Evolutionary conservation across 768 basidiomycete genomes (phyloP).

Genomic region (Suillus ampliporus): DNA sequence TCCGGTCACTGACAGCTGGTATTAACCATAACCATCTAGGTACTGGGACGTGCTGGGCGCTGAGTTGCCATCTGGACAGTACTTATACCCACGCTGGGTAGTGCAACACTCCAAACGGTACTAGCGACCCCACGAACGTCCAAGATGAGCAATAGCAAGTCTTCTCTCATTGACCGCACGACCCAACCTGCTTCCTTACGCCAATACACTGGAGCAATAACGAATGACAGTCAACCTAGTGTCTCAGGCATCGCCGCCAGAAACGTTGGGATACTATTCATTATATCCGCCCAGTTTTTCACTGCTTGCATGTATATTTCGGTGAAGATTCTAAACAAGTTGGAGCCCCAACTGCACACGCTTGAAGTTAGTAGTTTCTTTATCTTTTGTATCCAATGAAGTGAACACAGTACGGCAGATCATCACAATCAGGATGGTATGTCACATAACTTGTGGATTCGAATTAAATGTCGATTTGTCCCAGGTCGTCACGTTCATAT

Average conservation of each 20-base stretch:
- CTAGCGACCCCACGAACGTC: no score
- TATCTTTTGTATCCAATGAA: neutral
- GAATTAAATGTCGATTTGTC: constrained; percentile 4
- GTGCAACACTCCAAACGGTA: no score
- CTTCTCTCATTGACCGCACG: neutral
- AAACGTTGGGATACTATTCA: constrained; percentile 66
- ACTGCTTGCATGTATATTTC: constrained; percentile 63
- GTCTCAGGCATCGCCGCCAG: constrained; percentile 19
- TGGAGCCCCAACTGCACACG: constrained; percentile 62
- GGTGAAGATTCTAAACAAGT: constrained; percentile 64
- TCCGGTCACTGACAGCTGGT: no score
- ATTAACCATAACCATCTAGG: no score
- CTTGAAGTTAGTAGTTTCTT: constrained; percentile 49
- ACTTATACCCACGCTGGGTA: no score
- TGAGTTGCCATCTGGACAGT: no score
- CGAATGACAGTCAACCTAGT: neutral
- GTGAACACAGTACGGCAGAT: constrained; percentile 39
- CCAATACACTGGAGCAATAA: neutral
- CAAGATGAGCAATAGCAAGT: neutral
- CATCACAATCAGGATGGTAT: constrained; percentile 64
- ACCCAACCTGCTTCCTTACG: neutral
- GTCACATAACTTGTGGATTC: constrained; percentile 13
- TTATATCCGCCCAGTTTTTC: constrained; percentile 61
- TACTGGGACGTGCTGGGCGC: no score
- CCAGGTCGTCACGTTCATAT: constrained; percentile 59